Base-by-base conservation (phyloP, 768 basidiomycete species). In the Russula compacta region DNA sequence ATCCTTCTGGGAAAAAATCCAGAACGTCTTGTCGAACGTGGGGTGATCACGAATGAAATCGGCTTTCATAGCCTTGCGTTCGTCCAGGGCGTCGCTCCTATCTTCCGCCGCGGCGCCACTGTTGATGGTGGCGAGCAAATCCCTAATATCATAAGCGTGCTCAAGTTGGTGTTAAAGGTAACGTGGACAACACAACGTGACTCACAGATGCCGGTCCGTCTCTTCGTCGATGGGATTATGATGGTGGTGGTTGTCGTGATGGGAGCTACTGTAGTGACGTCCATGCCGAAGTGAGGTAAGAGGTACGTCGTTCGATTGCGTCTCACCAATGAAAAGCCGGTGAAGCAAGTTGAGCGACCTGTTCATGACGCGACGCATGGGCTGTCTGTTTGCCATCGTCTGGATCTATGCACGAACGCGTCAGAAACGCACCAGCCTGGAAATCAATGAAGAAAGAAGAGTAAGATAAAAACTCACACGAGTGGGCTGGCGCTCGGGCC, bases 41-140 rank as follows among this genome's bases (percentile, higher is more conserved):
- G 95, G 93, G 73, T 97, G 88, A 57, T 86, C 82, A 2, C 81
- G 83, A 65, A 97, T 95, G 71, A 95, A 93, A 65, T 95, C 90
- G 0, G 87, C 86, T 69, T 85, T 88, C 67, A 83, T 82, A 8
- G 88, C 89, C 7, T 83, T 80, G 19, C 80, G 81, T 73, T 95
- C 90, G 59, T 83, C 79, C 40, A 80, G 64, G 19, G 79, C 80
- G 67, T 95, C 88, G 61, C 79, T 78, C 9, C 79, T 68, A 47
- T 85, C 82, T 63, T 85, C 82, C 9, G 75, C 71, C 6, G 73
- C 71, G 3, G 74, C 63, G n/a, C 83, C 83, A n/a, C 78, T 74
- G 64, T 84, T 83, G 48, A 88, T 74, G 11, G 82, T 76, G 15
- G 86, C 84, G 35, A 91, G 72, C 2, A 90, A 76, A 46, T 90